Percentiles rank a stretch among this genome's conserved stretches.
Evolutionary conservation across 2,329 filamentous ascomycete species (phyloP).

Genomic region (Ophiostoma himal-ulmi): DNA sequence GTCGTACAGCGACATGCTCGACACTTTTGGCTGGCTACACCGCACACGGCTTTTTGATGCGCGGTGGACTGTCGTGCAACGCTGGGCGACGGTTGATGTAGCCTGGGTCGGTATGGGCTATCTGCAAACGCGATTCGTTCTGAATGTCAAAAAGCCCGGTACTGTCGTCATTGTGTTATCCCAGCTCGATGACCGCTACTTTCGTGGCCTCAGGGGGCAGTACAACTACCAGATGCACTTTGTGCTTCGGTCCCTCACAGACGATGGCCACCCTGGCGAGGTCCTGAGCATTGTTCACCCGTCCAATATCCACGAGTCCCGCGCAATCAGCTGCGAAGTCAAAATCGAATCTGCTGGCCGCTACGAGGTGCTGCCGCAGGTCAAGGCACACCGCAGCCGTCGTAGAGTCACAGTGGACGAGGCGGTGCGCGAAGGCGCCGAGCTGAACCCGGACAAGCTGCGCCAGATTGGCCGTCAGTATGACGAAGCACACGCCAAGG

Average conservation of each 20-base stretch:
- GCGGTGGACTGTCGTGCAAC: slow-evolving; percentile 41
- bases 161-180: slow-evolving; percentile 41
- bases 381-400: slow-evolving; percentile 49
- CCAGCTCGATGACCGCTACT: slow-evolving; percentile 44
- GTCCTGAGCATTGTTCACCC: slow-evolving; percentile 32
- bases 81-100: slow-evolving; percentile 41
- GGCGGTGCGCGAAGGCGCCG: slow-evolving; percentile 46
- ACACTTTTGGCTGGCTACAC: slow-evolving; percentile 41
- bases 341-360: slow-evolving; percentile 58
- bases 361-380: slow-evolving; percentile 64
- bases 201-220: slow-evolving; percentile 41
- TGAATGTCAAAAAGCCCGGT: slow-evolving; percentile 39
- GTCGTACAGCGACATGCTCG: slow-evolving; percentile 41
- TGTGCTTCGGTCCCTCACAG: slow-evolving; percentile 35
- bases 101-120: slow-evolving; percentile 42
- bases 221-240: slow-evolving; percentile 42
- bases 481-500: slow-evolving; percentile 50
- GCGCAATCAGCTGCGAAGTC: slow-evolving; percentile 67
- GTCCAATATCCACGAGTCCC: slow-evolving; percentile 30
- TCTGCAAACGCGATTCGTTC: slow-evolving; percentile 40
- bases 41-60: slow-evolving; percentile 44
- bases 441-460: slow-evolving; percentile 56
- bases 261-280: neutral
- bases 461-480: slow-evolving; percentile 54
- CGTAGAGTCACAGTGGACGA: slow-evolving; percentile 49